Evolutionary conservation across 208 protist genomes (phyloP), one percentile per base, ranked within the genome.

Genomic region (Endotrypanum monterogeii): DNA sequence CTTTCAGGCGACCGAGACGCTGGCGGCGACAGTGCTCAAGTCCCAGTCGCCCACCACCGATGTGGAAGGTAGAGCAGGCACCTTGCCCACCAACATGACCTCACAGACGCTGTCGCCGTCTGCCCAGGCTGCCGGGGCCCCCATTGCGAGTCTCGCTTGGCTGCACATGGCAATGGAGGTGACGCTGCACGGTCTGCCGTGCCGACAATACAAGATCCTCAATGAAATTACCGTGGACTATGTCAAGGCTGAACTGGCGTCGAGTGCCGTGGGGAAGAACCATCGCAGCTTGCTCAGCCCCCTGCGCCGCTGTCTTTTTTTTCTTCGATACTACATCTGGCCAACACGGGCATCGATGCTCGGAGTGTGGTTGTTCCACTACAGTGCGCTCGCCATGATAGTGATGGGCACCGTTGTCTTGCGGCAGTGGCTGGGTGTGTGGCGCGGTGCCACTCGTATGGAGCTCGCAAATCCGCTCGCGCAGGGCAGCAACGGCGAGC

Each of bases 381-480:
- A 83, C 73, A 83, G 76, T 44, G 50, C 69, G 7, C 20, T 87
- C 30, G 30, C 83, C 18, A 70, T 61, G 6, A 37, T 78, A 11
- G 25, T n/a, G 25, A 54, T 80, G 16, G 70, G 76, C 65, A 55
- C 9, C n/a, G 55, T 77, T 9, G 74, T 76, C 14, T 8, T 87
- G 51, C 86, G 89, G 8, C 89, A 93, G 78, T 86, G 83, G 82
- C n/a, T 41, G 25, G 83, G 74, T 2, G 83, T 88, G 4, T 88
- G 78, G 52, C 32, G 25, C 28, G 91, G 85, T 20, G 86, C 81
- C 3, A 93, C 88, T 11, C 83, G 85, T 11, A 78, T 93, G 57
- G 91, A 95, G 80, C 67, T 92, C 35, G 83, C 87, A 7, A 95
- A 95, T 79, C 91, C 88, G 28, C 78, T 92, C n/a, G 88, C 85